These are phyloP conservation scores for Syncephalastrum monosporum DNA, from an alignment of 371 early-diverging fungal genomes.

Conservation along the genomic window DNA sequence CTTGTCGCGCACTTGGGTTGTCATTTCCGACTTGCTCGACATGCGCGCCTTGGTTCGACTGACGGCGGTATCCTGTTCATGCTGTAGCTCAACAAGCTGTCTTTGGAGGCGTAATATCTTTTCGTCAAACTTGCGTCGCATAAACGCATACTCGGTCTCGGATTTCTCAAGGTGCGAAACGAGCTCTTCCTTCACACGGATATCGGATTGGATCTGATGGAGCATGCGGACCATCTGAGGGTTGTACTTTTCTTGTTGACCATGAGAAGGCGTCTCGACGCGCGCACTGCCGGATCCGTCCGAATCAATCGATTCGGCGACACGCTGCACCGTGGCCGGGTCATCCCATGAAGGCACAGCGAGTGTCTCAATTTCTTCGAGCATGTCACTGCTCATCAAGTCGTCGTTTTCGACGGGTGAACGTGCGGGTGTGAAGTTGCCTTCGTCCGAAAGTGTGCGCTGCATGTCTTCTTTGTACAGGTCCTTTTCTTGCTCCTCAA, in stretches of 20 bases:
- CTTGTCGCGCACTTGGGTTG: conserved; percentile 34
- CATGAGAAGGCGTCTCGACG: too few species aligned
- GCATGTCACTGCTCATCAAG: conserved; percentile 17
- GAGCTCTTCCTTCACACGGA: conserved; percentile 63
- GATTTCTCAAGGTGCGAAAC: conserved; percentile 55
- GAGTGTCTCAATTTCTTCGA: conserved; percentile 38
- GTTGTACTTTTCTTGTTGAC: conserved; percentile 20
- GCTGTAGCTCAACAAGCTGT: conserved; percentile 57
- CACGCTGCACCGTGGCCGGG: conserved; percentile 2
- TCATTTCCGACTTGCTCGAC: conserved; percentile 24
- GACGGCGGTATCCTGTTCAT: conserved; percentile 69
- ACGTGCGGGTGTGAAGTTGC: conserved; percentile 35
- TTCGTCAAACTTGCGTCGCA: conserved; percentile 73
- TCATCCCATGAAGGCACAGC: conserved; percentile 46
- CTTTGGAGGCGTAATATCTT: conserved; percentile 60
- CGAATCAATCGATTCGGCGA: too few species aligned
- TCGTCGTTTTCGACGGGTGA: conserved; percentile 31
- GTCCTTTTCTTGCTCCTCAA: conserved; percentile 36
- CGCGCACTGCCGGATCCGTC: too few species aligned
- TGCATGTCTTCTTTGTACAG: conserved; percentile 26
- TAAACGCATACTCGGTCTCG: conserved; percentile 54
- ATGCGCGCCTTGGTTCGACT: conserved; percentile 38
- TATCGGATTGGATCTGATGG: conserved; percentile 72
- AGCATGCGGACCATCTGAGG: conserved; percentile 53
- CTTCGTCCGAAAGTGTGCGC: conserved; percentile 34